These are phyloP conservation scores for Senecio squalidus DNA, from an alignment of 140 eudicot genomes.

Conservation along the genomic window DNA sequence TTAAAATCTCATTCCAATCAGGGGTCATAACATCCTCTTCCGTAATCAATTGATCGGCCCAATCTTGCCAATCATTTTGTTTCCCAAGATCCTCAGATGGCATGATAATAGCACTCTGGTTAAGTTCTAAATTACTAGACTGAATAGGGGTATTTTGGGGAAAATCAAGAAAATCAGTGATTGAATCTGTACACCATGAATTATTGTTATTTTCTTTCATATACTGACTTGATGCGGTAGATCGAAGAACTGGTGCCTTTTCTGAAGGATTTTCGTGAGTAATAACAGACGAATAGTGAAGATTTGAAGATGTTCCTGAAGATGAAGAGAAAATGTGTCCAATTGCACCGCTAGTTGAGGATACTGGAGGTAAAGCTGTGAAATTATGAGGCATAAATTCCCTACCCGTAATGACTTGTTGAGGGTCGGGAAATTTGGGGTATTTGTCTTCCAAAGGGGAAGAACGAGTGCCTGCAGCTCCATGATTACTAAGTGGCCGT, in stretches of 20 bases:
- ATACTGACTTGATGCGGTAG: slow-evolving; percentile 54
- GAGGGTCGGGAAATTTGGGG: slow-evolving; percentile 24
- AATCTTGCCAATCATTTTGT: slow-evolving; percentile 74
- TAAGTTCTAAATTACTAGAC: slow-evolving; percentile 42
- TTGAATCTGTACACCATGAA: slow-evolving; percentile 64
- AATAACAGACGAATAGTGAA: slow-evolving; percentile 58
- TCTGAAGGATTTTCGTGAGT: slow-evolving; percentile 49
- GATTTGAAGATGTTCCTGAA: slow-evolving; percentile 62
- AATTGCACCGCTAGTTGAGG: slow-evolving; percentile 47
- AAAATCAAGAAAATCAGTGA: slow-evolving; percentile 58
- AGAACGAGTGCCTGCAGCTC: slow-evolving; percentile 38
- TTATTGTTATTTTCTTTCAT: slow-evolving; percentile 43
- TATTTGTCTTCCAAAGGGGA: slow-evolving; percentile 39
- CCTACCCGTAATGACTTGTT: not conserved
- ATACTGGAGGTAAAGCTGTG: not conserved
- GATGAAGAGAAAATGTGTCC: slow-evolving; percentile 78
- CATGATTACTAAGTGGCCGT: slow-evolving; percentile 43
- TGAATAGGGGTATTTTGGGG: slow-evolving; percentile 34
- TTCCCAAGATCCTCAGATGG: slow-evolving; percentile 59
- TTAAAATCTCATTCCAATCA: slow-evolving; percentile 74
- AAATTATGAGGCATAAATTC: not conserved
- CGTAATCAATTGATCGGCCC: slow-evolving; percentile 78
- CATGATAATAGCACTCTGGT: too few species aligned
- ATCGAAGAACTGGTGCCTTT: slow-evolving; percentile 44
- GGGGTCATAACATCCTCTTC: slow-evolving; percentile 63